Percentiles rank a stretch among this genome's conserved stretches.
These are phyloP conservation scores for Linum lewisii DNA, from an alignment of 345 rosid genomes.

Conservation along the genomic window DNA sequence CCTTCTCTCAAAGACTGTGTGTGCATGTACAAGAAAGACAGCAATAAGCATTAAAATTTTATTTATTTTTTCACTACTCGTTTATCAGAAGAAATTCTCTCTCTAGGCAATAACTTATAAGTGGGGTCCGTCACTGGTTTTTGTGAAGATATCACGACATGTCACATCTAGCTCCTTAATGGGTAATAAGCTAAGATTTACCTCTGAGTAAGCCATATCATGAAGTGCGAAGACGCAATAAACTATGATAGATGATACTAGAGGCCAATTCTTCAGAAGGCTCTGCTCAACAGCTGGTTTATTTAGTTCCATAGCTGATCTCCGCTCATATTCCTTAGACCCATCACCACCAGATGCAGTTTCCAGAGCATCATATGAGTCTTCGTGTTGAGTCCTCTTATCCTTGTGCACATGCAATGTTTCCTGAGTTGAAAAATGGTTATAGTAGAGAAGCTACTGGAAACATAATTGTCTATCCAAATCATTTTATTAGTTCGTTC, in stretches of 20 bases:
- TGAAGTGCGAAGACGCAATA: slow-evolving; percentile 81
- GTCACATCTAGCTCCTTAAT: too few relatives aligned
- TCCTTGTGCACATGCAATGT: slow-evolving; percentile 53
- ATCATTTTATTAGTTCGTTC: too few relatives aligned
- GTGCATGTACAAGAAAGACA: too few relatives aligned
- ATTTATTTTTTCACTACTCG: too few relatives aligned
- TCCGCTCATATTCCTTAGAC: slow-evolving; percentile 18
- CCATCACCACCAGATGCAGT: slow-evolving; percentile 16
- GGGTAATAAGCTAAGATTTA: slow-evolving; percentile 10
- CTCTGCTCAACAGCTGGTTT: slow-evolving; percentile 25
- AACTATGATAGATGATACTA: slow-evolving; percentile 74
- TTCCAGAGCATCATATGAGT: slow-evolving; percentile 36
- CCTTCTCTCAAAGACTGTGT: too few relatives aligned
- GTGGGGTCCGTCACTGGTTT: too few relatives aligned
- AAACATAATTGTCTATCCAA: background rate
- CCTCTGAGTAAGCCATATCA: slow-evolving; percentile 96
- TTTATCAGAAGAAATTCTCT: background rate
- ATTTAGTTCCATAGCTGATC: slow-evolving; percentile 16
- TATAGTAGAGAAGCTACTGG: background rate
- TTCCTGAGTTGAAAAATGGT: slow-evolving; percentile 34
- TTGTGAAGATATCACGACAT: too few relatives aligned
- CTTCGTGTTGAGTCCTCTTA: slow-evolving; percentile 18
- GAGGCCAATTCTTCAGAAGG: slow-evolving; percentile 75
- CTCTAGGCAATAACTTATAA: too few relatives aligned
- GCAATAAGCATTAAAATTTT: too few relatives aligned